Conservation (phyloP, 2,329 filamentous ascomycete genomes). For the Didymella lethalis region DNA sequence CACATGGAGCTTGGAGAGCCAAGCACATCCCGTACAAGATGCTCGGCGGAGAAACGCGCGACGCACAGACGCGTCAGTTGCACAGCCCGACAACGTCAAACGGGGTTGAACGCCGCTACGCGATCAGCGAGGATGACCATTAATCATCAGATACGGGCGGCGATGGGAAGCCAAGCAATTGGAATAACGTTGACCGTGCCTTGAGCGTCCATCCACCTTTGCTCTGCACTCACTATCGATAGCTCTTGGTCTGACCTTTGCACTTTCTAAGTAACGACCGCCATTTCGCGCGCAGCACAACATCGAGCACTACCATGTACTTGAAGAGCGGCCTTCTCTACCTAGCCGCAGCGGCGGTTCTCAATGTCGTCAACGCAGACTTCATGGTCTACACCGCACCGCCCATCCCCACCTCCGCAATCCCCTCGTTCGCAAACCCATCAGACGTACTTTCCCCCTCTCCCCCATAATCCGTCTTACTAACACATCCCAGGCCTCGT, state of each 20-base stretch:
- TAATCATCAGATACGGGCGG: constrained; percentile 18
- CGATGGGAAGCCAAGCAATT: constrained; percentile 9
- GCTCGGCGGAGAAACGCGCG: not conserved
- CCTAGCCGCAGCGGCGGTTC: constrained; percentile 25
- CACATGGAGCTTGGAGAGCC: not conserved
- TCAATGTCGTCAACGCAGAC: constrained; percentile 33
- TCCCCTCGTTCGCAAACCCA: constrained; percentile 36
- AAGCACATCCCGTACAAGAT: not conserved
- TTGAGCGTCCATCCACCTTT: not conserved
- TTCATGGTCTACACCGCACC: constrained; percentile 46
- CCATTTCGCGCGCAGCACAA: not conserved
- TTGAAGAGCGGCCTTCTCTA: constrained; percentile 25
- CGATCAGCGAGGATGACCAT: constrained; percentile 17
- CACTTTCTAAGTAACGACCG: not conserved
- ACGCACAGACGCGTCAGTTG: constrained; percentile 10
- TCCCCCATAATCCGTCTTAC: not conserved
- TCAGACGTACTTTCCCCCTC: constrained; percentile 25
- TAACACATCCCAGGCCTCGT: constrained; percentile 29
- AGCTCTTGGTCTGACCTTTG: not conserved
- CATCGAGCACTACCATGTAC: constrained; percentile 24
- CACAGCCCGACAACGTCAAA: constrained; percentile 10
- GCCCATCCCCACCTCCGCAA: constrained; percentile 39
- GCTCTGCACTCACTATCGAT: not conserved
- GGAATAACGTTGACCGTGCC: not conserved
- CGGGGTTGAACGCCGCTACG: constrained; percentile 8